Evolutionary conservation across 164 flowering plant genomes (phyloP), one percentile per base, ranked within the genome.

Genomic region (Taxillus chinensis): DNA sequence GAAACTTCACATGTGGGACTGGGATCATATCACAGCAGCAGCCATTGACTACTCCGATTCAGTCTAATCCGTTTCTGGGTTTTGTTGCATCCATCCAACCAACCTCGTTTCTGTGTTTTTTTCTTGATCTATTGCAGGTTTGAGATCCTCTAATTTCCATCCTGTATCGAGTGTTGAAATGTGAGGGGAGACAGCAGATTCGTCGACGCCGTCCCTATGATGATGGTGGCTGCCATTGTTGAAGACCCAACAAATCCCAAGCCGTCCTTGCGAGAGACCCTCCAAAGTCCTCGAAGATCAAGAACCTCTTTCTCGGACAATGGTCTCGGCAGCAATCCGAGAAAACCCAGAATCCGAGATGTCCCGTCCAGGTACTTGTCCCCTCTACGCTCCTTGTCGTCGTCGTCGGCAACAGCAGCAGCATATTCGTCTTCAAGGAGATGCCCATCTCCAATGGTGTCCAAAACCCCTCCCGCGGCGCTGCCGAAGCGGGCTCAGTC

Each of bases 351-450:
- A 80, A 80, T 84, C 27, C 80, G 78, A 64, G 74, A 76, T 49
- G 82, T 90, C 57, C 69, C 90, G 48, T 89, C 96, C 12, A 78
- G 95, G 67, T 92, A 87, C 73, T 53, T 86, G 73, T 89, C 95
- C 17, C 83, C 89, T 60, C 74, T 86, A 3, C 75, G 84, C 60
- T 78, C 87, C 3, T 63, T 78, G 39, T 68, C 85, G 3, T 27
- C 27, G 27, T 27, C 27, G 27, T 27, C 27, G 2, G 27, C 27
- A 27, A 2, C 27, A 27, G 27, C 27, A n/a, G n/a, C n/a, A n/a
- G n/a, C n/a, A n/a, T n/a, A n/a, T 27, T 27, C 27, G 27, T 27
- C 27, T 27, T 27, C 27, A 27, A 78, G 87, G 52, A 74, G 95
- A 70, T 86, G 40, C 58, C 78, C 96, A 0, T 86, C 92, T 39